phyloP scores from a whole-genome alignment of 768 basidiomycete species.

The Gyrodon lividus region DNA sequence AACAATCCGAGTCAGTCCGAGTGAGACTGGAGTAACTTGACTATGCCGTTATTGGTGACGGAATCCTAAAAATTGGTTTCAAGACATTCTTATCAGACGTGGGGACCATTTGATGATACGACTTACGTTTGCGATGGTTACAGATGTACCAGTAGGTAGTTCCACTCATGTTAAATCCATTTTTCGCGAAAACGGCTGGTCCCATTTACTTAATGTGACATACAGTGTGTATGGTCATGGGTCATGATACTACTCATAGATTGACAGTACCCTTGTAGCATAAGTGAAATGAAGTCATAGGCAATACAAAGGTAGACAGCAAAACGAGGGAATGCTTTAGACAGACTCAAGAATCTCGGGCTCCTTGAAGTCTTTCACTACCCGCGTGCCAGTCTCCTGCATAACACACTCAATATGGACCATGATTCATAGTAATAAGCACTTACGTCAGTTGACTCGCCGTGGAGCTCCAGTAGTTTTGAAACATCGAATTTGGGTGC shows the following conservation, averaged over 20 bases:
- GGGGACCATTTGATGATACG: not conserved
- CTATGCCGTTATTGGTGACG: constrained; percentile 10
- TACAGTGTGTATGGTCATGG: constrained; percentile 15
- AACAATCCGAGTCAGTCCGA: constrained; percentile 1
- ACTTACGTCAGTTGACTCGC: constrained; percentile 89
- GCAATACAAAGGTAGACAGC: constrained; percentile 39
- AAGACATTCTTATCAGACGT: too few species aligned
- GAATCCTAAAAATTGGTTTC: constrained; percentile 3
- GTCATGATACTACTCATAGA: constrained; percentile 35
- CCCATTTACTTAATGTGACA: not conserved
- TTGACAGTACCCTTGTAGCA: constrained; percentile 38
- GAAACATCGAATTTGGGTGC: constrained; percentile 94
- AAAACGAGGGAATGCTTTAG: constrained; percentile 46
- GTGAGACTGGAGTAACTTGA: not conserved
- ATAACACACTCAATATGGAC: constrained; percentile 8
- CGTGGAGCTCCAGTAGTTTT: constrained; percentile 95
- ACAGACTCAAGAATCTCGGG: constrained; percentile 92
- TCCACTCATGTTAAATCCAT: not conserved
- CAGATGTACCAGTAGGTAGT: not conserved
- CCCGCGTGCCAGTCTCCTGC: constrained; percentile 92
- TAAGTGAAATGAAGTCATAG: constrained; percentile 29
- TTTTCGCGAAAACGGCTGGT: too few species aligned
- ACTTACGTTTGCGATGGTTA: not conserved
- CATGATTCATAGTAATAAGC: not conserved
- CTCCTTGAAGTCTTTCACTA: constrained; percentile 97